phyloP scores from a whole-genome alignment of 2,329 filamentous ascomycete genomes.

The Fusarium beomiforme region DNA sequence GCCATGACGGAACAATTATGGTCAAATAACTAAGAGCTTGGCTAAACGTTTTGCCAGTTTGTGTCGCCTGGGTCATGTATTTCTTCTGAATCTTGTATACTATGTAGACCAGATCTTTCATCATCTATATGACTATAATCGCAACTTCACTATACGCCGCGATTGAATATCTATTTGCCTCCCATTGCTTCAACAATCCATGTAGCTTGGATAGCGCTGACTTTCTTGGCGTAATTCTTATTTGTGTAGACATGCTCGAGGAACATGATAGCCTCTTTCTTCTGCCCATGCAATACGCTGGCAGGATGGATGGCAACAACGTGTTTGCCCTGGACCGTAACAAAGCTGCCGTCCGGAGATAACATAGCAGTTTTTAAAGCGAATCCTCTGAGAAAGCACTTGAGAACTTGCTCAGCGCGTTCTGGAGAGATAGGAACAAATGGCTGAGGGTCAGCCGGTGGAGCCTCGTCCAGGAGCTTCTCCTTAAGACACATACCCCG shows the following conservation, averaged over 20 bases:
- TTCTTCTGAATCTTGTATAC: slow-evolving; percentile 3
- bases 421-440: slow-evolving; percentile 66
- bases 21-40: not conserved
- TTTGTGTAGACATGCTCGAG: slow-evolving; percentile 73
- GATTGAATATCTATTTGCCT: slow-evolving; percentile 30
- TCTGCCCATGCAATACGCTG: slow-evolving; percentile 70
- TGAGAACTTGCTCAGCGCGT: slow-evolving; percentile 63
- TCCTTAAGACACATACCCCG: slow-evolving; percentile 65
- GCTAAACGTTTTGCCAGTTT: not conserved
- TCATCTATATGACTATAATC: slow-evolving; percentile 10
- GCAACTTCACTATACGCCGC: not conserved
- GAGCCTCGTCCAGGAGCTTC: slow-evolving; percentile 58
- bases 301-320: slow-evolving; percentile 70
- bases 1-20: not conserved
- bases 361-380: slow-evolving; percentile 69
- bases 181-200: slow-evolving; percentile 67
- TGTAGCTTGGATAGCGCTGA: slow-evolving; percentile 67
- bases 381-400: slow-evolving; percentile 71
- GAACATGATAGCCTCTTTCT: slow-evolving; percentile 75
- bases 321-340: slow-evolving; percentile 68
- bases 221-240: slow-evolving; percentile 74
- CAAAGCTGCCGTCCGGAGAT: slow-evolving; percentile 68
- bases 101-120: slow-evolving; percentile 27
- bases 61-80: not conserved
- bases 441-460: slow-evolving; percentile 63